These are phyloP conservation scores for Metschnikowia lachancei DNA, from an alignment of 805 yeast species.

Conservation along the genomic window DNA sequence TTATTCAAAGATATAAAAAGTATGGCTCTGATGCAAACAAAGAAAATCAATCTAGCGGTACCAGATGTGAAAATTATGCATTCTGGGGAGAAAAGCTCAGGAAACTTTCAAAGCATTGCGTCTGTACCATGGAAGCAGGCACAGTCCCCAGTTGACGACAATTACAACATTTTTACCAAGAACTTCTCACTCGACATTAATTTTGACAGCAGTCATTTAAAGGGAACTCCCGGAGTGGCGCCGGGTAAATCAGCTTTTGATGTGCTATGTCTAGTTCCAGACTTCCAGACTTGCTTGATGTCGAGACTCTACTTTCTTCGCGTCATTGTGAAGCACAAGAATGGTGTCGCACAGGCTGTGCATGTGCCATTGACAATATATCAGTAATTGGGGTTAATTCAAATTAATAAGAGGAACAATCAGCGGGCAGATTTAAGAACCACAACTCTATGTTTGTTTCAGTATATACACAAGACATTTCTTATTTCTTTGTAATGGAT, in stretches of 20 bases:
- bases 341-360: constrained; percentile 31
- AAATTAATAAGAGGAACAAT: neutral
- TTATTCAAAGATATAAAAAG: constrained; percentile 37
- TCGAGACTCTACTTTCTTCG: constrained; percentile 38
- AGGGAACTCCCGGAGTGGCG: constrained; percentile 21
- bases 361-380: constrained; percentile 32
- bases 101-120: constrained; percentile 23
- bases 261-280: constrained; percentile 37
- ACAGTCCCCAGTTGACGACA: constrained; percentile 11
- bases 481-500: no score
- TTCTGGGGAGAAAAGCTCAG: constrained; percentile 18
- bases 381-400: neutral
- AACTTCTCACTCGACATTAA: constrained; percentile 30
- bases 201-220: constrained; percentile 29
- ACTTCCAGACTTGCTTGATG: constrained; percentile 37
- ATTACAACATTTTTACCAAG: constrained; percentile 26
- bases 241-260: constrained; percentile 24
- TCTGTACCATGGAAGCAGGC: constrained; percentile 31
- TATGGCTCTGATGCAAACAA: constrained; percentile 34
- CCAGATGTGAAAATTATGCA: constrained; percentile 20
- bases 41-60: constrained; percentile 32
- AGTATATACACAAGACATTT: no score
- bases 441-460: no score
- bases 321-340: constrained; percentile 28
- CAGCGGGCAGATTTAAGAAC: no score